phyloP scores from a whole-genome alignment of 2,329 filamentous ascomycete genomes.

The Colletotrichum spaethianum region DNA sequence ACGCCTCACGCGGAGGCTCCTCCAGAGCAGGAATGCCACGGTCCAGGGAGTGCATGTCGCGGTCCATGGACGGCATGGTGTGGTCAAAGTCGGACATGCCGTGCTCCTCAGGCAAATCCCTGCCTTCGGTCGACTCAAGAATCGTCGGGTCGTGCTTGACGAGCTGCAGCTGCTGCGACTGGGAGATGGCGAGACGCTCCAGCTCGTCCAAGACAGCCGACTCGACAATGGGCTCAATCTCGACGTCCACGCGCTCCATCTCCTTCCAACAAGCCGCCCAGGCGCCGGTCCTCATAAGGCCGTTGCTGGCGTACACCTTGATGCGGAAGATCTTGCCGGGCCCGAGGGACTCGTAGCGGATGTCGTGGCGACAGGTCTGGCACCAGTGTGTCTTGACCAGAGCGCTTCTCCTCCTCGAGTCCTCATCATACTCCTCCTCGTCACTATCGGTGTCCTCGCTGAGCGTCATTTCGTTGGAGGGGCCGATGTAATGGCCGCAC shows the following conservation, averaged over 20 bases:
- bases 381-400: conserved; percentile 67
- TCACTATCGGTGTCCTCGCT: conserved; percentile 62
- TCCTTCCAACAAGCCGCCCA: conserved; percentile 97
- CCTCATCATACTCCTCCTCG: conserved; percentile 57
- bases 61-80: conserved; percentile 14
- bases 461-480: conserved; percentile 64
- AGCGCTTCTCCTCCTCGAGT: conserved; percentile 32
- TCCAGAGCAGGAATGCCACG: conserved; percentile 20
- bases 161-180: conserved; percentile 55
- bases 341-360: conserved; percentile 68
- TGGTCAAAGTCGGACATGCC: conserved; percentile 24
- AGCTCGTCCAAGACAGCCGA: conserved; percentile 68
- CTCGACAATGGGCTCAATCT: conserved; percentile 83
- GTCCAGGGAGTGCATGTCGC: conserved; percentile 6
- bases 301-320: conserved; percentile 95
- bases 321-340: conserved; percentile 77
- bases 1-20: conserved; percentile 18
- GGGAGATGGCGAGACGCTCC: conserved; percentile 65
- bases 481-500: conserved; percentile 82
- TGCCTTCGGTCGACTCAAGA: conserved; percentile 39
- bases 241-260: conserved; percentile 98
- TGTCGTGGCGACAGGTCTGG: conserved; percentile 67
- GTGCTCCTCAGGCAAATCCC: conserved; percentile 41
- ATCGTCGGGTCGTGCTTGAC: conserved; percentile 50
- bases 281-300: conserved; percentile 90